phyloP scores from a whole-genome alignment of 495 filamentous ascomycete species.

The Penicillium lagena region DNA sequence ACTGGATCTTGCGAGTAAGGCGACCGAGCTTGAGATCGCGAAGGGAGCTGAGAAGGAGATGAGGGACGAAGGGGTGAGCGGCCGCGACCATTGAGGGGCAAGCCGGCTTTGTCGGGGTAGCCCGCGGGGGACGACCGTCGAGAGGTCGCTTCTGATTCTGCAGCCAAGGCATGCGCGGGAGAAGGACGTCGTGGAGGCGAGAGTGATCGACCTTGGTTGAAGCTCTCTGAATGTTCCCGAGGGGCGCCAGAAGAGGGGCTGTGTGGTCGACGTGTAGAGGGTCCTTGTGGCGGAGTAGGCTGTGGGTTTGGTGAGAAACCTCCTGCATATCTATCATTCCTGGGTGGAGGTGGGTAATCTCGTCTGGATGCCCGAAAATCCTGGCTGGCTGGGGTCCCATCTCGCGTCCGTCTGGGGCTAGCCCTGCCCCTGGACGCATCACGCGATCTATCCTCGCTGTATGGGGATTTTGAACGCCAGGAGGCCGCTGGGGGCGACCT shows the following conservation, averaged over 20 bases:
- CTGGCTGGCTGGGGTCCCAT: constrained; percentile 24
- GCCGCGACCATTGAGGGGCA: constrained; percentile 7
- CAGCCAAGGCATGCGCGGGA: constrained; percentile 12
- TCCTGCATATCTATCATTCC: constrained; percentile 16
- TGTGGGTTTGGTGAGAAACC: constrained; percentile 18
- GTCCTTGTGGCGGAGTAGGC: background rate
- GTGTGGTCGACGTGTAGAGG: background rate
- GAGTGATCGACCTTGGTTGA: constrained; percentile 2
- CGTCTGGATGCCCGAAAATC: constrained; percentile 18
- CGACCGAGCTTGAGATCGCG: constrained; percentile 3
- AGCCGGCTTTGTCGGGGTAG: constrained; percentile 15
- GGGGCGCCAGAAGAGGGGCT: constrained; percentile 9
- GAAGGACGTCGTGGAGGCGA: constrained; percentile 13
- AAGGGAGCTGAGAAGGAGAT: constrained; percentile 6
- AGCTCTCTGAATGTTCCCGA: constrained; percentile 2
- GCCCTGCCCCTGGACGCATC: constrained; percentile 26
- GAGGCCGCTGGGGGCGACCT: constrained; percentile 32
- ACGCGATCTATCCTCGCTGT: constrained; percentile 25
- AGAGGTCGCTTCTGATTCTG: constrained; percentile 18
- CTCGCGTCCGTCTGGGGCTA: constrained; percentile 28
- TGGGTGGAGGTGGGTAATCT: constrained; percentile 10
- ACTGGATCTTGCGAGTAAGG: constrained; percentile 5
- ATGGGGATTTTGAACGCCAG: constrained; percentile 42
- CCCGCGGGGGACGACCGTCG: constrained; percentile 22
- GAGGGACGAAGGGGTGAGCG: constrained; percentile 14